Evolutionary conservation across 2,329 filamentous ascomycete genomes (phyloP), one percentile per base, ranked within the genome.

Genomic region (Fusarium guadeloupense): DNA sequence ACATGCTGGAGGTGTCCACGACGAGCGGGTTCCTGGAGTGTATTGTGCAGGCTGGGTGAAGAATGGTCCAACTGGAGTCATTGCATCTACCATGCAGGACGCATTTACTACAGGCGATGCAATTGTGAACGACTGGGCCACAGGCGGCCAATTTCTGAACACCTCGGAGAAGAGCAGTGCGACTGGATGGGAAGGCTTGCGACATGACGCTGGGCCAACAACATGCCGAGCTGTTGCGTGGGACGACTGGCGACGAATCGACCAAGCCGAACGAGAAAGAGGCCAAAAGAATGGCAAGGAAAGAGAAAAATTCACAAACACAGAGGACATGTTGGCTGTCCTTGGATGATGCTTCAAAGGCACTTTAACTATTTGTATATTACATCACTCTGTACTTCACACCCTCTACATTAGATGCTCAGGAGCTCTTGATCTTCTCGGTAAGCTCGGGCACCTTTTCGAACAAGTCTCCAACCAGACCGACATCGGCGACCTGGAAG

Each of bases 1-100:
- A 45, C 33, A 59, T 17, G 62, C 56, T 16, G 67, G 72, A 62
- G 57, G 72, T 62, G 74, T 65, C 63, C 74, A 55, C 69, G 81
- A 46, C 67, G 79, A 64, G 76, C 82, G 59, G 69, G 79, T 64
- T 71, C 86, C 89, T 0, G 92, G 94, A 0, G 76, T 97, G 23
- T 99, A 99, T 77, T 96, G 93, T 64, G 91, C 94, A 14, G 95
- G 95, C 1, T 99, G 95, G 95, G 93, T 97, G 9, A 98, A 98
- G 78, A 86, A 90, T 30, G 95, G 95, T 0, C 94, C 95, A 0
- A 97, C 93, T 0, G 95, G 95, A 3, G 93, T 98, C 4, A 99
- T 99, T 73, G 94, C 94, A 2, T 93, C 89, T 25, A 99, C 95
- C 0, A 96, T 99, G 92, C 86, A 90, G 56, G 95, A 99, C 74